Percentiles rank a stretch among this genome's conserved stretches.
Conservation (phyloP, 305 asterid species). For the Plantago rigida region DNA sequence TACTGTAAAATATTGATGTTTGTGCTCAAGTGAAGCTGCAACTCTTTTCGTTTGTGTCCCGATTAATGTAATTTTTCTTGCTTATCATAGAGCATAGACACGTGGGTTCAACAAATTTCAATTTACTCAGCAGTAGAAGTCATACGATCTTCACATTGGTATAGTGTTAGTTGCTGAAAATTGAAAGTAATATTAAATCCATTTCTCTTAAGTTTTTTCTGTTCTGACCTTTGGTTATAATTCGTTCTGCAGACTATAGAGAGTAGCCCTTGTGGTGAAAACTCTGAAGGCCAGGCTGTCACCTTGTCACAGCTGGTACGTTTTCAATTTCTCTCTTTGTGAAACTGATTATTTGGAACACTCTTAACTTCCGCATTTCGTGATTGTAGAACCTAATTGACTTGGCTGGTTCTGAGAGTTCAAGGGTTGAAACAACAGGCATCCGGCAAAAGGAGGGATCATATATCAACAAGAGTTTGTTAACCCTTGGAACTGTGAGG, state of each 20-base stretch:
- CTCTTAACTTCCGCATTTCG: constrained; percentile 21
- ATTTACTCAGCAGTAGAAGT: constrained; percentile 97
- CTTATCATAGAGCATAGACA: constrained; percentile 85
- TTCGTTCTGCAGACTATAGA: constrained; percentile 71
- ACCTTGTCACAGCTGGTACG: constrained; percentile 86
- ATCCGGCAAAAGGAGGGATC: constrained; percentile 93
- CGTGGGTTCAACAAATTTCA: constrained; percentile 96
- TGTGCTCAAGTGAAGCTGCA: constrained; percentile 4
- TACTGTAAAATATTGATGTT: constrained; percentile 9
- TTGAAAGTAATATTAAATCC: constrained; percentile 19
- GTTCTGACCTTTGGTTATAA: constrained; percentile 23
- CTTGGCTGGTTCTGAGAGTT: constrained; percentile 99
- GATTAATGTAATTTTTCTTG: constrained; percentile 21
- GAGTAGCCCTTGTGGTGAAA: constrained; percentile 92
- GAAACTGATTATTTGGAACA: constrained; percentile 26
- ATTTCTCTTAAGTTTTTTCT: constrained; percentile 18
- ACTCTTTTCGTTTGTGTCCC: not conserved
- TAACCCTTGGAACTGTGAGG: constrained; percentile 99
- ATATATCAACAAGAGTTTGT: constrained; percentile 88
- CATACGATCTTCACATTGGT: constrained; percentile 99
- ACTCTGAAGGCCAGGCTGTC: constrained; percentile 80
- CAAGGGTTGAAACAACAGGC: constrained; percentile 88
- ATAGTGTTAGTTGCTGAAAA: constrained; percentile 24
- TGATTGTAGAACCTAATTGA: constrained; percentile 92
- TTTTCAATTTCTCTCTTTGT: constrained; percentile 19